Conservation (phyloP, 768 basidiomycete species). For the Termitomyces sp. region DNA sequence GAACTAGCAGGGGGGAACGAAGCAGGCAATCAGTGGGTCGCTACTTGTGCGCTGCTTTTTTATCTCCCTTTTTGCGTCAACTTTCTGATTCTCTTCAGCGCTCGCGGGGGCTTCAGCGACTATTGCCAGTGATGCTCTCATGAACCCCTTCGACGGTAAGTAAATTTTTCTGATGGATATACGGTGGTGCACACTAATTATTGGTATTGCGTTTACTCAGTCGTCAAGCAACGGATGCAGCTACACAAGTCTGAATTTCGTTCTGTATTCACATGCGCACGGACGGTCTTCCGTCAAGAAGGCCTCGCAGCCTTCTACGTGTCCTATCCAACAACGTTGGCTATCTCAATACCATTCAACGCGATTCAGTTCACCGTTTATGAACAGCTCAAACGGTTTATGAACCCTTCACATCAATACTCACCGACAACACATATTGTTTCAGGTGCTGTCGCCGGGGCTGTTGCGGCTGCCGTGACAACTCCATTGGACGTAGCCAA, state of each 20-base stretch:
- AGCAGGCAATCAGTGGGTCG: conserved; percentile 74
- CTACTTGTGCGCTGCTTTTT: conserved; percentile 64
- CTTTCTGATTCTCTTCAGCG: conserved; percentile 38
- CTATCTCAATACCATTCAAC: conserved; percentile 96
- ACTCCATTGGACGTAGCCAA: conserved; percentile 98
- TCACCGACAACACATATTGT: conserved; percentile 91
- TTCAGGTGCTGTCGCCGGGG: conserved; percentile 90
- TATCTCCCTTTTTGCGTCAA: background rate
- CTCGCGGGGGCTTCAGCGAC: conserved; percentile 93
- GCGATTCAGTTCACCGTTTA: conserved; percentile 98
- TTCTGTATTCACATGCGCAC: conserved; percentile 81
- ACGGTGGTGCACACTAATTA: background rate
- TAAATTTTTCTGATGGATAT: conserved; percentile 7
- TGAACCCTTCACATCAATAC: conserved; percentile 85
- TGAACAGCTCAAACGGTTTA: conserved; percentile 80
- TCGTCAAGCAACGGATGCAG: conserved; percentile 99
- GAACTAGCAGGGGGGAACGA: conserved; percentile 87
- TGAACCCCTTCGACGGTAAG: conserved; percentile 99
- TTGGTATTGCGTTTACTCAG: conserved; percentile 32
- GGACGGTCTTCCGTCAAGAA: conserved; percentile 78
- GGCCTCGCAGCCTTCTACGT: conserved; percentile 93
- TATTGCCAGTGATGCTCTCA: conserved; percentile 91
- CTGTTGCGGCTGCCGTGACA: conserved; percentile 90
- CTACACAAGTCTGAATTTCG: conserved; percentile 90
- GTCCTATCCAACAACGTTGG: conserved; percentile 96